phyloP scores from a whole-genome alignment of 768 basidiomycete genomes.

The Suillus paluster region DNA sequence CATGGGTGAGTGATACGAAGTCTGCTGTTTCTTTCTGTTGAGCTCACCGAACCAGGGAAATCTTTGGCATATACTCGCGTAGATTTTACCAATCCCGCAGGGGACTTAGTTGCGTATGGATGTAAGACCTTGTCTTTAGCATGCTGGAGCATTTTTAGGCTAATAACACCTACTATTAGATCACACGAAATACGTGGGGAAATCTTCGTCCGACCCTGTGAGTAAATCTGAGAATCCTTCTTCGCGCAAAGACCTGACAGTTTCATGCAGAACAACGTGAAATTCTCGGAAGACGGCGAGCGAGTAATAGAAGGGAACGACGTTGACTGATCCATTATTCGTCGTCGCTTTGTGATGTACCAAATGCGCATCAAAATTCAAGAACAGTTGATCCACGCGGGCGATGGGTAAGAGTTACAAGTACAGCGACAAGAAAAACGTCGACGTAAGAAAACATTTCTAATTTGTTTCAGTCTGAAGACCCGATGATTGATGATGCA shows the following conservation, averaged over 20 bases:
- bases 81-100: constrained; percentile 68
- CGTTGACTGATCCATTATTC: constrained; percentile 30
- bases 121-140: constrained; percentile 48
- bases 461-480: background rate
- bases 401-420: background rate
- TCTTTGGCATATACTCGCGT: constrained; percentile 81
- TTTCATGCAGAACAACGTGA: constrained; percentile 64
- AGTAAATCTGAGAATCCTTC: constrained; percentile 9
- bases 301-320: constrained; percentile 67
- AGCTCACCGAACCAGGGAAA: constrained; percentile 54
- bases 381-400: background rate
- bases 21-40: background rate
- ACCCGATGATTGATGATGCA: background rate
- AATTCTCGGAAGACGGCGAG: constrained; percentile 81
- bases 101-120: constrained; percentile 81
- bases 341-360: background rate
- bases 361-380: background rate
- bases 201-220: constrained; percentile 54
- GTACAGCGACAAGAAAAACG: background rate
- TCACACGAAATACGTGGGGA: constrained; percentile 87
- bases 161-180: constrained; percentile 46
- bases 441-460: background rate
- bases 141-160: background rate
- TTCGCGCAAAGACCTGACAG: background rate
- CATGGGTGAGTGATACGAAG: constrained; percentile 52